Percentiles rank a stretch among this genome's conserved stretches.
phyloP scores from a whole-genome alignment of 768 basidiomycete genomes.

The Hygrophoropsis aurantiaca region DNA sequence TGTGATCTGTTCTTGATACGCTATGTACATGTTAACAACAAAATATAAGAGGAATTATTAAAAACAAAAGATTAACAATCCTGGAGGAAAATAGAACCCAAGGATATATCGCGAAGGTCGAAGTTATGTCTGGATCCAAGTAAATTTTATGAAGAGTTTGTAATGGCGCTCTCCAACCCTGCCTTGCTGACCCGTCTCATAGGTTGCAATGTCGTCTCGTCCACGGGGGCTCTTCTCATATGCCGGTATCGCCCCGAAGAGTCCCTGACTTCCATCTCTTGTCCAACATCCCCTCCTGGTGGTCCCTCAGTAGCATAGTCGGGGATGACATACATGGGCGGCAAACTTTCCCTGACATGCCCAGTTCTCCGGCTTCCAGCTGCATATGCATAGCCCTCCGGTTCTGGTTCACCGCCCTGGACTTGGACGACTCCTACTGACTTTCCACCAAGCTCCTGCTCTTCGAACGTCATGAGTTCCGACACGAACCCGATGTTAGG shows the following conservation, averaged over 20 bases:
- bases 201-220: conserved; percentile 87
- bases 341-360: conserved; percentile 73
- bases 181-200: conserved; percentile 91
- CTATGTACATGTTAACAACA: too few relatives aligned
- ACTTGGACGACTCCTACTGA: conserved; percentile 23
- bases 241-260: conserved; percentile 83
- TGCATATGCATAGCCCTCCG: conserved; percentile 42
- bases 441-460: conserved; percentile 76
- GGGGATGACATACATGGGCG: conserved; percentile 25
- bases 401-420: conserved; percentile 24
- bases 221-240: conserved; percentile 82
- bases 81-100: too few relatives aligned
- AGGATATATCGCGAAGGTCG: too few relatives aligned
- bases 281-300: conserved; percentile 48
- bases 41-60: too few relatives aligned
- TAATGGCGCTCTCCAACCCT: conserved; percentile 74
- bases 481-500: conserved; percentile 98
- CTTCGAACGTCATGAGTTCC: conserved; percentile 96
- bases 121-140: too few relatives aligned
- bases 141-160: not conserved
- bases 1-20: too few relatives aligned
- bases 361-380: conserved; percentile 53
- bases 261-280: conserved; percentile 91
- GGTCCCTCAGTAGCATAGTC: conserved; percentile 24
- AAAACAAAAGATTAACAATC: too few relatives aligned